Conservation (phyloP, 2,329 filamentous ascomycete genomes). For the Hypoxylon rubiginosum region DNA sequence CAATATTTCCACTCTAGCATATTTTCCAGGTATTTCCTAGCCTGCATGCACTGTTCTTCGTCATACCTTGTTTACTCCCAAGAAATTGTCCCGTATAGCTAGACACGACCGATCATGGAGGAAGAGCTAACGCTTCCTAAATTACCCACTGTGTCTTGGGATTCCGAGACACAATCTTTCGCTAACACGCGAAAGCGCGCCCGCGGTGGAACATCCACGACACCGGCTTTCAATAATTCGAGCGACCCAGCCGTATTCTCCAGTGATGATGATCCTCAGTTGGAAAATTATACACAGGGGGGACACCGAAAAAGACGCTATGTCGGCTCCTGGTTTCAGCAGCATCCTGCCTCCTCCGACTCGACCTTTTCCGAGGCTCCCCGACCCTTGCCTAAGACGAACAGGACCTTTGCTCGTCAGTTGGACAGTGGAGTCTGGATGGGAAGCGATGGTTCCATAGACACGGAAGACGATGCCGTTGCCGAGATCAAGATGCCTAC, state of each 20-base stretch:
- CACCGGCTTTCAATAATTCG: constrained; percentile 67
- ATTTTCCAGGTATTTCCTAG: background rate
- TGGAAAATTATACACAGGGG: constrained; percentile 73
- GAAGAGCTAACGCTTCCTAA: constrained; percentile 56
- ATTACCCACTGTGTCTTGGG: constrained; percentile 52
- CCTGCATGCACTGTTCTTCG: background rate
- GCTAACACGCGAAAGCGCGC: constrained; percentile 58
- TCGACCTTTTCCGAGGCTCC: constrained; percentile 59
- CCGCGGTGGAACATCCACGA: constrained; percentile 46
- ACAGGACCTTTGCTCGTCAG: constrained; percentile 69
- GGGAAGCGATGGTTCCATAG: constrained; percentile 68
- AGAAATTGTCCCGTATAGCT: background rate
- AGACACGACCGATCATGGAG: constrained; percentile 46
- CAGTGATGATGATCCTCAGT: constrained; percentile 76
- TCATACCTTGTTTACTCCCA: background rate
- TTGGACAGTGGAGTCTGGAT: constrained; percentile 79
- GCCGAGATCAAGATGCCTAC: constrained; percentile 53
- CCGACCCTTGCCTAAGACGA: constrained; percentile 56
- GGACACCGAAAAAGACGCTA: constrained; percentile 72
- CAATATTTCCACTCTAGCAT: background rate
- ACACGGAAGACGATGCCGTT: constrained; percentile 61
- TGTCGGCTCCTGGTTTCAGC: constrained; percentile 76
- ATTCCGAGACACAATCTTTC: constrained; percentile 50
- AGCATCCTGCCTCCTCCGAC: constrained; percentile 66
- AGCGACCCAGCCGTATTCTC: constrained; percentile 80